Evolutionary conservation across 805 yeast genomes (phyloP).

Genomic region (Kuraishia capsulata): DNA sequence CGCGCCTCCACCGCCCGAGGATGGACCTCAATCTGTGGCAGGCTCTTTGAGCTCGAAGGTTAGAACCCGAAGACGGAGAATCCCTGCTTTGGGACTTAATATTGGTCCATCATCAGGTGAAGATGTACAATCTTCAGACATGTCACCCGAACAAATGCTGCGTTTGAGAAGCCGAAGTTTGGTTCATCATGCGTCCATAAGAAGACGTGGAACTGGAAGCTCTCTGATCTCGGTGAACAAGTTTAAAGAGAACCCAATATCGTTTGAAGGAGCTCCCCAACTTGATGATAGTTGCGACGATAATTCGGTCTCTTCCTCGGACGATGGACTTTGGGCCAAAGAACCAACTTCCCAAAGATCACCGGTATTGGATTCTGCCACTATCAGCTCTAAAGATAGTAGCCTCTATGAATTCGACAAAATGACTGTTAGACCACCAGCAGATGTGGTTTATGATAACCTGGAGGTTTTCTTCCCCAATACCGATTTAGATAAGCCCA

Average conservation of each 20-base stretch:
- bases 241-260: conserved; percentile 62
- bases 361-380: neutral
- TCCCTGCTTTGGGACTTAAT: neutral
- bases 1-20: conserved; percentile 61
- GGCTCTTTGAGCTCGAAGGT: neutral
- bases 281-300: conserved; percentile 24
- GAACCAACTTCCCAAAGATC: conserved; percentile 18
- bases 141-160: neutral
- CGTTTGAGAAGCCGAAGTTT: neutral
- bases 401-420: conserved; percentile 1
- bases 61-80: neutral
- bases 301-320: conserved; percentile 38
- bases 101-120: neutral
- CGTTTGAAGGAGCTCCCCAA: conserved; percentile 68
- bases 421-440: conserved; percentile 83
- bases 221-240: conserved; percentile 29
- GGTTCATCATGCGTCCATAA: neutral
- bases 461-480: conserved; percentile 88
- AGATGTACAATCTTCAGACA: neutral
- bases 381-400: conserved; percentile 4
- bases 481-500: conserved; percentile 86
- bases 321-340: conserved; percentile 56
- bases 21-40: conserved; percentile 1
- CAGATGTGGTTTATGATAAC: conserved; percentile 87
- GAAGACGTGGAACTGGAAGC: neutral